Evolutionary conservation across 2,329 filamentous ascomycete genomes (phyloP), one percentile per base, ranked within the genome.

Genomic region (Colletotrichum sublineola): DNA sequence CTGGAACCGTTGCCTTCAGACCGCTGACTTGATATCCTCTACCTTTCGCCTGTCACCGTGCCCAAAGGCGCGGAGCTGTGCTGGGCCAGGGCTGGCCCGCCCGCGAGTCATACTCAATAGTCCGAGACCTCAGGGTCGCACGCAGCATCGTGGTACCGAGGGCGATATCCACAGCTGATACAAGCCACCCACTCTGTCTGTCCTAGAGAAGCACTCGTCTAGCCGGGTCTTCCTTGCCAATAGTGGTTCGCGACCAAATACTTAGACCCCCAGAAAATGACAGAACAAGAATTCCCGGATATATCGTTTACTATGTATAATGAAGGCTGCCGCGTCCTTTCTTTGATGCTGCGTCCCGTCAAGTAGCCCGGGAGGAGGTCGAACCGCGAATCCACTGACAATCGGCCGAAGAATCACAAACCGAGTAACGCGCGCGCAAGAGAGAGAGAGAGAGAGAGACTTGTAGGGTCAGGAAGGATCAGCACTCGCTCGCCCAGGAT

Each of bases 401-500:
- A 48, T 11, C 18, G 18, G 18, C 44, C 46, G 9, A 24, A 20
- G 44, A 48, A 48, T 20, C 5, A n/a, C 7, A 3, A 40, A 46
- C 20, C 46, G 20, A 48, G 20, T 7, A n/a, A 24, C 46, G n/a
- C 7, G 46, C 20, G 18, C 20, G 42, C 18, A 18, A 42, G 40
- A 42, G 20, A 46, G 18, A 46, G 42, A 44, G 42, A 42, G 40
- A 42, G 20, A 46, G 20, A 46, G 18, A 46, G 46, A 48, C 20
- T 24, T n/a, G 15, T 1, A 12, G 24, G n/a, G 46, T 11, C 20
- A 3, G 44, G 44, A n/a, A n/a, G 20, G 44, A 46, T n/a, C 0
- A n/a, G 44, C 44, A 46, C 15, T 14, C 11, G 18, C 18, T 46
- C 44, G 44, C 44, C n/a, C 46, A 50, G 46, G 7, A 71, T 72